Conservation (phyloP, 345 rosid genomes). For the Citropsis articulata region DNA sequence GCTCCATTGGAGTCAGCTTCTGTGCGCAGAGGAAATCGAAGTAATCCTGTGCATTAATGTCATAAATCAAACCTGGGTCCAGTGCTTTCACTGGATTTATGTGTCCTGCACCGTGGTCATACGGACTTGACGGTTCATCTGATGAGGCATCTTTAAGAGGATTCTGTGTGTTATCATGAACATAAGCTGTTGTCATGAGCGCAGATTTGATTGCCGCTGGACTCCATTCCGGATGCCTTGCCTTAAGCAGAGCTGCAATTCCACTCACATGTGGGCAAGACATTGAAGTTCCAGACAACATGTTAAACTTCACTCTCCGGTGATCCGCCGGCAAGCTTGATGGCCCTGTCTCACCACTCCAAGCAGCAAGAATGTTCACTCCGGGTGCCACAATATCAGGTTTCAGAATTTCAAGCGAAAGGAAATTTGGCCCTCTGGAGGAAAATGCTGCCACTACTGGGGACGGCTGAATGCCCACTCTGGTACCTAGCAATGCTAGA, state of each 20-base stretch:
- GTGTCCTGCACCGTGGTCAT: slow-evolving; percentile 87
- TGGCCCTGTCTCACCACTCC: slow-evolving; percentile 66
- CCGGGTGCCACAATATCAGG: slow-evolving; percentile 75
- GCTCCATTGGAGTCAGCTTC: slow-evolving; percentile 48
- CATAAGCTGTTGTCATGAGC: slow-evolving; percentile 90
- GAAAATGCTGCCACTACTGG: slow-evolving; percentile 79
- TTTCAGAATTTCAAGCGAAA: slow-evolving; percentile 59
- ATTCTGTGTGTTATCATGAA: slow-evolving; percentile 63
- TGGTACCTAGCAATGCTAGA: slow-evolving; percentile 50
- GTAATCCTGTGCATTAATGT: slow-evolving; percentile 73
- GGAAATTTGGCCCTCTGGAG: slow-evolving; percentile 66
- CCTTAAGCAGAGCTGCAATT: slow-evolving; percentile 79
- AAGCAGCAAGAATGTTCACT: slow-evolving; percentile 77
- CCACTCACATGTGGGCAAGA: slow-evolving; percentile 98
- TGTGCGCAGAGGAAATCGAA: slow-evolving; percentile 89
- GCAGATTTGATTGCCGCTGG: slow-evolving; percentile 92
- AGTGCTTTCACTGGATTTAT: slow-evolving; percentile 73
- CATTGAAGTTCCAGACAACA: slow-evolving; percentile 91
- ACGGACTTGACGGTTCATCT: slow-evolving; percentile 53
- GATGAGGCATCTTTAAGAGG: slow-evolving; percentile 65
- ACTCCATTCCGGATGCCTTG: slow-evolving; percentile 91
- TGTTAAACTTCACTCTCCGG: slow-evolving; percentile 71
- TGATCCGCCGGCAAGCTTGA: slow-evolving; percentile 71
- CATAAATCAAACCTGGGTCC: slow-evolving; percentile 85
- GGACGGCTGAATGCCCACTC: slow-evolving; percentile 58